phyloP scores from a whole-genome alignment of 1,139 yeast genomes.

The Blastobotrys ciferrii region DNA sequence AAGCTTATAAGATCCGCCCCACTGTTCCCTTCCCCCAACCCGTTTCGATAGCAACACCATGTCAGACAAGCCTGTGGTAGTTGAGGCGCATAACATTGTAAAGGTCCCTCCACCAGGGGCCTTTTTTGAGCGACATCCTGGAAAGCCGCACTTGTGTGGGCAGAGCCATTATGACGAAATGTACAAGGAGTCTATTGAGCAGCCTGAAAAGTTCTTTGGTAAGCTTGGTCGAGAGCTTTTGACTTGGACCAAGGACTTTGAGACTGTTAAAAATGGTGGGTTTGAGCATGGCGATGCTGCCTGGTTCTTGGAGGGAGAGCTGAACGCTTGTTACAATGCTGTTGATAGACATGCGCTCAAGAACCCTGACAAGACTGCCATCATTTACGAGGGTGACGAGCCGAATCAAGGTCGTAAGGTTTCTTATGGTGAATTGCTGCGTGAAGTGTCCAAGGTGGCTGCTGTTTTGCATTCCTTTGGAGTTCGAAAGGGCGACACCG shows the following conservation, averaged over 20 bases:
- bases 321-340: slow-evolving; percentile 93
- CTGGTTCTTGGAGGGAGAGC: slow-evolving; percentile 92
- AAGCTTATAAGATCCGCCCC: slow-evolving; percentile 1
- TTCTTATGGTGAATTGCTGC: slow-evolving; percentile 82
- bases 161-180: slow-evolving; percentile 70
- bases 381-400: slow-evolving; percentile 94
- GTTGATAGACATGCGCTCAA: slow-evolving; percentile 93
- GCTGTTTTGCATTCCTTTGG: slow-evolving; percentile 88
- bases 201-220: slow-evolving; percentile 85
- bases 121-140: slow-evolving; percentile 35
- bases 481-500: slow-evolving; percentile 88
- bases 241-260: slow-evolving; percentile 82
- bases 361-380: slow-evolving; percentile 80
- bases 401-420: slow-evolving; percentile 66
- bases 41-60: not conserved
- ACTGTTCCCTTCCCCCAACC: not conserved
- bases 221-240: slow-evolving; percentile 74
- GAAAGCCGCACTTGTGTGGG: slow-evolving; percentile 39
- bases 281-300: slow-evolving; percentile 78
- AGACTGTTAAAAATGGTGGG: slow-evolving; percentile 65
- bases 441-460: slow-evolving; percentile 85
- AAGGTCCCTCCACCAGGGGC: slow-evolving; percentile 36
- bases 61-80: slow-evolving; percentile 10
- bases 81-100: slow-evolving; percentile 32
- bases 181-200: slow-evolving; percentile 72